Percentiles rank a stretch among this genome's conserved stretches.
Conservation (phyloP, 2,329 filamentous ascomycete genomes). For the Thelonectria olida region DNA sequence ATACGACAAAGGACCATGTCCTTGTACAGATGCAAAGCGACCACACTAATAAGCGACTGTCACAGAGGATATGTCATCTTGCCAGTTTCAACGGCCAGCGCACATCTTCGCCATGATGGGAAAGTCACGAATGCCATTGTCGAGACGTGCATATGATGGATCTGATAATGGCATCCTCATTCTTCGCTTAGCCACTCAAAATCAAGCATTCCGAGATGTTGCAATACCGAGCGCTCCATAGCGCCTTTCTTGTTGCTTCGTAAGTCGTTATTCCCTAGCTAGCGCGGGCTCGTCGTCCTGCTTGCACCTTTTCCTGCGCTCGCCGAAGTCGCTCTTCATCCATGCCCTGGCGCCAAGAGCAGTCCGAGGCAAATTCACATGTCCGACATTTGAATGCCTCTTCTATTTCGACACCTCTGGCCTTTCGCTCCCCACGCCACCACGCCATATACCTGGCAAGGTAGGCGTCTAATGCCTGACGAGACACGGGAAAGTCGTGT, state of each 20-base stretch:
- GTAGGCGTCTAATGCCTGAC: slow-evolving; percentile 70
- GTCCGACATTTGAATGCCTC: slow-evolving; percentile 89
- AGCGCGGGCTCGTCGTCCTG: slow-evolving; percentile 22
- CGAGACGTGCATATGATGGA: slow-evolving; percentile 18
- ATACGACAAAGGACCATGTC: slow-evolving; percentile 2
- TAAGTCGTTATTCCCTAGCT: slow-evolving; percentile 30
- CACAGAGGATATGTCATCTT: slow-evolving; percentile 4
- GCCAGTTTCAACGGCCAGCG: slow-evolving; percentile 6
- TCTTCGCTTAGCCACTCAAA: slow-evolving; percentile 8
- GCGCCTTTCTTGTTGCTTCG: slow-evolving; percentile 20
- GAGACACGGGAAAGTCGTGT: slow-evolving; percentile 73
- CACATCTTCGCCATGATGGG: neutral
- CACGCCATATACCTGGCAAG: slow-evolving; percentile 78
- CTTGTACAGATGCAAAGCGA: slow-evolving; percentile 14
- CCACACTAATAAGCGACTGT: neutral
- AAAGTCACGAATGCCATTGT: slow-evolving; percentile 2
- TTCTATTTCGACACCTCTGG: slow-evolving; percentile 80
- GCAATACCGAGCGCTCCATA: neutral
- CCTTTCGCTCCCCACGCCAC: slow-evolving; percentile 82
- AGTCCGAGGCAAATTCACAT: slow-evolving; percentile 84
- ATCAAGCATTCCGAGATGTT: slow-evolving; percentile 7
- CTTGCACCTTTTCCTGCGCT: slow-evolving; percentile 37
- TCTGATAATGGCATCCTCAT: slow-evolving; percentile 1
- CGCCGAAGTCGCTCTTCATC: slow-evolving; percentile 62
- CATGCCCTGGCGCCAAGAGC: slow-evolving; percentile 79